phyloP scores from a whole-genome alignment of 1,284 basidiomycete species.

The Ustilago hordei region DNA sequence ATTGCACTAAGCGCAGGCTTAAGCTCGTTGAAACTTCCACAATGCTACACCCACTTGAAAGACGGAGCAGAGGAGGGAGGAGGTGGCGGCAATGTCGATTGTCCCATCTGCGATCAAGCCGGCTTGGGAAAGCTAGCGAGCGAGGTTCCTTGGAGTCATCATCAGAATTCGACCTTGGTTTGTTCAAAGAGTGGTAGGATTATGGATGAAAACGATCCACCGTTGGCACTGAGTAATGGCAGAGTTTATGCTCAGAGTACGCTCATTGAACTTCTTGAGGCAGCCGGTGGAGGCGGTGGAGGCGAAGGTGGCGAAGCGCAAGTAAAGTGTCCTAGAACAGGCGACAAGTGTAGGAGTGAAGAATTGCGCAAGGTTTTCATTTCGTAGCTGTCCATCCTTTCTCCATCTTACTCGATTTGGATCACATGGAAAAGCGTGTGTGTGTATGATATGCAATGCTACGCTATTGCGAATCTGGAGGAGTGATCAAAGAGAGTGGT shows the following conservation, averaged over 20 bases:
- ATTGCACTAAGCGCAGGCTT: conserved; percentile 65
- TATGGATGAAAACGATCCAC: conserved; percentile 92
- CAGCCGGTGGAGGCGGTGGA: conserved; percentile 70
- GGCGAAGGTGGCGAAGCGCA: conserved; percentile 71
- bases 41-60: conserved; percentile 43
- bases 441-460: not conserved
- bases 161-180: conserved; percentile 93
- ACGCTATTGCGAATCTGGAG: not conserved
- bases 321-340: conserved; percentile 84
- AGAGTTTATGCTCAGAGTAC: conserved; percentile 89
- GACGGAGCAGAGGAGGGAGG: no score
- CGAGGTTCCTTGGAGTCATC: conserved; percentile 92
- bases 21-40: conserved; percentile 56
- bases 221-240: conserved; percentile 90
- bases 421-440: not conserved
- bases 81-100: conserved; percentile 73
- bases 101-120: conserved; percentile 83
- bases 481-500: not conserved
- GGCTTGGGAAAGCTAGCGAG: conserved; percentile 80
- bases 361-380: conserved; percentile 76
- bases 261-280: conserved; percentile 83
- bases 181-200: conserved; percentile 81
- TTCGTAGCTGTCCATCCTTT: conserved; percentile 27
- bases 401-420: no score
- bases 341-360: conserved; percentile 76